phyloP scores from a whole-genome alignment of 2,329 filamentous ascomycete species.

The Chaetomium globosum region DNA sequence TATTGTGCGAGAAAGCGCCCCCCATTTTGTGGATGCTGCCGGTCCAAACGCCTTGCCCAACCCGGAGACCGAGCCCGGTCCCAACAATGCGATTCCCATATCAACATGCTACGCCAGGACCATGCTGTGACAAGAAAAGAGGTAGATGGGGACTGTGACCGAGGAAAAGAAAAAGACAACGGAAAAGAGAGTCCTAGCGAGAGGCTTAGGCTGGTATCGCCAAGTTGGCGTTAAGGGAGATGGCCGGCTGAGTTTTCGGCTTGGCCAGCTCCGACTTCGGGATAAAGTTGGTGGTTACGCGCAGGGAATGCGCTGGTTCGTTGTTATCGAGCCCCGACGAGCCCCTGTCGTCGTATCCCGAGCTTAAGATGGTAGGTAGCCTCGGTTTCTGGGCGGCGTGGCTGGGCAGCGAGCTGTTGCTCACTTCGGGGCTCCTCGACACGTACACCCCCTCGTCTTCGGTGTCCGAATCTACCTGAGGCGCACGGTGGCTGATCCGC shows the following conservation, averaged over 20 bases:
- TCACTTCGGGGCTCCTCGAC: conserved; percentile 34
- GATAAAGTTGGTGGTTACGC: conserved; percentile 8
- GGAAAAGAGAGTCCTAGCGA: not conserved
- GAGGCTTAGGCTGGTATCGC: conserved; percentile 3
- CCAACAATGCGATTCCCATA: conserved; percentile 14
- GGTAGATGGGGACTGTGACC: not conserved
- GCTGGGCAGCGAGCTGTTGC: conserved; percentile 38
- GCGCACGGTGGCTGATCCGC: conserved; percentile 28
- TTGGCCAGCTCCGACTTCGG: not conserved
- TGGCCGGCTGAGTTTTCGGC: not conserved
- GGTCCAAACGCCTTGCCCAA: conserved; percentile 22
- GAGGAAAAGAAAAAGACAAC: conserved; percentile 13
- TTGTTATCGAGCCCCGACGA: conserved; percentile 9
- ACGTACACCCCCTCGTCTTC: conserved; percentile 38
- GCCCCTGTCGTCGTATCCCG: conserved; percentile 37
- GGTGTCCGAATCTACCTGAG: conserved; percentile 35
- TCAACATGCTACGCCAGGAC: conserved; percentile 20
- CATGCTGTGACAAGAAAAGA: conserved; percentile 22
- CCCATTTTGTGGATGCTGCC: conserved; percentile 23
- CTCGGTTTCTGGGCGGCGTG: conserved; percentile 49
- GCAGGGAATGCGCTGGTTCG: not conserved
- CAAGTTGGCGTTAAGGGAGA: not conserved
- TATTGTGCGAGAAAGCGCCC: not conserved
- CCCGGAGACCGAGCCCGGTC: conserved; percentile 9
- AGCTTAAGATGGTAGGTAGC: conserved; percentile 53